These are phyloP conservation scores for Dendryphion nanum DNA, from an alignment of 2,329 filamentous ascomycete genomes.

Conservation along the genomic window DNA sequence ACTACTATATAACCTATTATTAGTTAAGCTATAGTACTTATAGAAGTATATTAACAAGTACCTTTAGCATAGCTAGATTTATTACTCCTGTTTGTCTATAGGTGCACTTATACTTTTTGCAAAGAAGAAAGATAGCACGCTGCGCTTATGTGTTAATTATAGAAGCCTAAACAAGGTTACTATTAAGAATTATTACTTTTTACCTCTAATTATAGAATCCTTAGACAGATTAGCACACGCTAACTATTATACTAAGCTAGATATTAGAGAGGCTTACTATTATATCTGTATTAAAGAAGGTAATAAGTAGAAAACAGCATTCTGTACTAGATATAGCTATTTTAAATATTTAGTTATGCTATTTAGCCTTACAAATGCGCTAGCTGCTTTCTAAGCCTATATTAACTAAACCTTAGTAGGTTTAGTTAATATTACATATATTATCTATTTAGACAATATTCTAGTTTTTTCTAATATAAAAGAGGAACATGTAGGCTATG, in stretches of 20 bases:
- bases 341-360: neutral
- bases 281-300: neutral
- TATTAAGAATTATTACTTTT: neutral
- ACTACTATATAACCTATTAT: no score
- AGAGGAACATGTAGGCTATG: neutral
- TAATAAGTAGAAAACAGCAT: neutral
- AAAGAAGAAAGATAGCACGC: neutral
- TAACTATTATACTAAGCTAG: neutral
- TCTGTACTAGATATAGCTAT: neutral
- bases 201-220: neutral
- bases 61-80: no score
- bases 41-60: no score
- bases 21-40: no score
- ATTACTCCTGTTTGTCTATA: no score
- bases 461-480: neutral
- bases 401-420: neutral
- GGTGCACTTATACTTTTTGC: neutral
- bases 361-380: neutral
- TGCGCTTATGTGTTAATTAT: neutral
- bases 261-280: neutral
- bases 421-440: neutral
- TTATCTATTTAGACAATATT: neutral
- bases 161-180: neutral
- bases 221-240: neutral
- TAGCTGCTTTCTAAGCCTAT: neutral